Base-by-base conservation (phyloP, 1,284 basidiomycete genomes). In the Rhodotorula sp. region DNA sequence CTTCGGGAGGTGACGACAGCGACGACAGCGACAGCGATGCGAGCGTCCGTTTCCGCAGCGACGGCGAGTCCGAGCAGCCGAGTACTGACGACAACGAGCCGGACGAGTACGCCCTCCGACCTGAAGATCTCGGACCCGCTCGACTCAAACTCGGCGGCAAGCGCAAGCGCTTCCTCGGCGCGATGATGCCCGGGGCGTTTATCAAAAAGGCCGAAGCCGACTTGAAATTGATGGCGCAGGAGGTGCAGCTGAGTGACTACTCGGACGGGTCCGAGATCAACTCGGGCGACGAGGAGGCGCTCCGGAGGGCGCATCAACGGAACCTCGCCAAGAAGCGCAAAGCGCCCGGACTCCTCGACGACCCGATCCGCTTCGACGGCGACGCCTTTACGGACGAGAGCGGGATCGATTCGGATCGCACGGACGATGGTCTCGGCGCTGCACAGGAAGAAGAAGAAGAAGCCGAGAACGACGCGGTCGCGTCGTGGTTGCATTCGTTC, bases 101-200 rank as follows among this genome's bases (percentile, higher is more conserved):
- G 23, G 62, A 14, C 16, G 58, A 47, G 26, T 58, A 38, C 23
- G 64, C 61, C 6, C 38, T 47, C 34, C 66, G 48, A 34, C 34
- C 55, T 16, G 26, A 23, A 18, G 38, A 43, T 19, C 58, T 60
- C 38, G 50, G 55, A 34, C 31, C 60, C 0, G 59, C 67, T 7
- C 70, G 70, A 23, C 60, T 69, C 62, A 60, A 61, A 38, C 71
- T 79, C 50, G 67, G 69, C 31, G 65, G 69, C 34, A 76, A 73
- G 55, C 69, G 73, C 16, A 66, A 69, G 34, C 63, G 65, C 31
- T 72, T 72, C 4, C 66, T 77, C 6, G 64, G 70, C 23, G 45
- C 47, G 14, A 79, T 78, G 78, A 77, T 79, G 77, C 78, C 78
- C 14, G 75, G 67, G n/a, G 69, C 73, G 2, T 76, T 77, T 64